These are phyloP conservation scores for Phialophora tarda DNA, from an alignment of 2,329 filamentous ascomycete genomes.

Conservation along the genomic window DNA sequence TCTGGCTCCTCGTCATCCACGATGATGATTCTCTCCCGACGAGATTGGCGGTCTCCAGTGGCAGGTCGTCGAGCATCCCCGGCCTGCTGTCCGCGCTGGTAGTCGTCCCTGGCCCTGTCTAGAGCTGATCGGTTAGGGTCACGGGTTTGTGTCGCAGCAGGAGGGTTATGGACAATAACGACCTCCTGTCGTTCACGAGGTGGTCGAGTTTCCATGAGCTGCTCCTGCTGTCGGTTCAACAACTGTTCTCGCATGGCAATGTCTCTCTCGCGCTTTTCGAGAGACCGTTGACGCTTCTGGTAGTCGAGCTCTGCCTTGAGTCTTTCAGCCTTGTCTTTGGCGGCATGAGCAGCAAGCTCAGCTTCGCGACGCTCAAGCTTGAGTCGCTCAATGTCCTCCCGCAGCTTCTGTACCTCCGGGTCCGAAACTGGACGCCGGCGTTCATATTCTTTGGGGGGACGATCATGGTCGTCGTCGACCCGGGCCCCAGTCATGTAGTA, in stretches of 20 bases:
- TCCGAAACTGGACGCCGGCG: constrained; percentile 27
- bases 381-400: constrained; percentile 26
- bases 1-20: constrained; percentile 23
- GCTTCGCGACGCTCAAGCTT: constrained; percentile 30
- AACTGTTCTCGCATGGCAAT: constrained; percentile 21
- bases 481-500: constrained; percentile 21
- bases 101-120: constrained; percentile 33
- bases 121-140: constrained; percentile 24
- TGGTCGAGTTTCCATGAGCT: constrained; percentile 22
- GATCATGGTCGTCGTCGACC: constrained; percentile 9
- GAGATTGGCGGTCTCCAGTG: constrained; percentile 22
- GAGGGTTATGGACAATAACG: constrained; percentile 31
- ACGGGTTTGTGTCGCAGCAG: neutral
- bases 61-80: constrained; percentile 20
- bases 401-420: constrained; percentile 24
- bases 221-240: constrained; percentile 18
- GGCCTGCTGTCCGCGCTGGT: constrained; percentile 15
- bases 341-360: constrained; percentile 22
- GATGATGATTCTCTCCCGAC: constrained; percentile 28
- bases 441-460: constrained; percentile 22
- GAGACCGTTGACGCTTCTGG: constrained; percentile 23
- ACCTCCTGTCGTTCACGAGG: constrained; percentile 27
- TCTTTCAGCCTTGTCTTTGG: constrained; percentile 22
- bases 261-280: constrained; percentile 31
- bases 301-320: constrained; percentile 28